These are phyloP conservation scores for Alternaria hordeiaustralica DNA, from an alignment of 2,329 filamentous ascomycete species.

Conservation along the genomic window DNA sequence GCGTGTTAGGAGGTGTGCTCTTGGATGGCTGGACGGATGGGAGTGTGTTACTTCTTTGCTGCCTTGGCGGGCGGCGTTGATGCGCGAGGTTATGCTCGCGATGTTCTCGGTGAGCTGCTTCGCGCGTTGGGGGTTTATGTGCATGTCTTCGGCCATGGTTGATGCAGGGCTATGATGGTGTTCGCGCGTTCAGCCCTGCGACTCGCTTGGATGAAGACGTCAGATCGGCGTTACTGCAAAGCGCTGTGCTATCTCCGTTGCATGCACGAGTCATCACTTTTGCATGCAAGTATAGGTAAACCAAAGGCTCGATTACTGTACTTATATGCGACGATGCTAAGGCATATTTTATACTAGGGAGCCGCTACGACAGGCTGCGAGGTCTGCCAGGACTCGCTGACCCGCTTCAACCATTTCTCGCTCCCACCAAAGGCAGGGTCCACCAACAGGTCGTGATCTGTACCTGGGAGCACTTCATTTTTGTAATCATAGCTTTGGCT, in stretches of 20 bases:
- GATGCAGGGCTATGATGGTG: slow-evolving; percentile 13
- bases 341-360: neutral
- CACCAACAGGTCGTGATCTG: slow-evolving; percentile 37
- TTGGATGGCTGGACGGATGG: neutral
- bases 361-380: neutral
- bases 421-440: slow-evolving; percentile 35
- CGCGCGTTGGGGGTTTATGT: slow-evolving; percentile 53
- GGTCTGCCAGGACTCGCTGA: slow-evolving; percentile 25
- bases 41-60: slow-evolving; percentile 34
- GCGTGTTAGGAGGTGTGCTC: neutral
- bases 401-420: slow-evolving; percentile 33
- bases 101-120: slow-evolving; percentile 56
- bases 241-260: slow-evolving; percentile 11
- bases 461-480: slow-evolving; percentile 23
- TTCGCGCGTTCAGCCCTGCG: slow-evolving; percentile 11
- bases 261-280: neutral
- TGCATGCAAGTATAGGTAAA: neutral
- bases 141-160: slow-evolving; percentile 48
- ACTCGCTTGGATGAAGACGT: slow-evolving; percentile 18
- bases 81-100: slow-evolving; percentile 49
- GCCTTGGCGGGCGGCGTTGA: slow-evolving; percentile 48
- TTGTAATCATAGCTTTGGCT: slow-evolving; percentile 24
- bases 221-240: slow-evolving; percentile 16
- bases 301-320: neutral
- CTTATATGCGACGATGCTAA: neutral